Percentiles rank a stretch among this genome's conserved stretches.
Evolutionary conservation across 106 monocot genomes (phyloP).

Genomic region (Hemerocallis citrina): DNA sequence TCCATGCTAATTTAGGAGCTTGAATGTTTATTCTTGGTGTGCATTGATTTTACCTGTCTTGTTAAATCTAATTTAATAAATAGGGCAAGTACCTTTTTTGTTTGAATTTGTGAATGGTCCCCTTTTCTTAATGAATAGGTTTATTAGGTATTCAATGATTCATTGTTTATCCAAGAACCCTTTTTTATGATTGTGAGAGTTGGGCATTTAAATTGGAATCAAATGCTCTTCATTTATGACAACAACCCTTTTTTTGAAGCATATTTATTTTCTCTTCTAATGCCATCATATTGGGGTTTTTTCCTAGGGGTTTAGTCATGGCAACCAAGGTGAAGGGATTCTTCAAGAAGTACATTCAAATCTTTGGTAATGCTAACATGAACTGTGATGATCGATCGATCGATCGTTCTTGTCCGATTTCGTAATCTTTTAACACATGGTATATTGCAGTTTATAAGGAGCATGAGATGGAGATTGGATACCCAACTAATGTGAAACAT

Average conservation of each 20-base stretch:
- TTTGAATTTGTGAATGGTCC: too few relatives aligned
- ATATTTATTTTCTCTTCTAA: not conserved
- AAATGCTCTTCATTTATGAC: slow-evolving; percentile 5
- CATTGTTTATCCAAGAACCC: not conserved
- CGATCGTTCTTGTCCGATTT: not conserved
- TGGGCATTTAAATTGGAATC: not conserved
- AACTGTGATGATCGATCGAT: too few relatives aligned
- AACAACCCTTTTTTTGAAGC: not conserved
- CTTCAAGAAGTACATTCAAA: slow-evolving; percentile 63
- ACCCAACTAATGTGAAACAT: slow-evolving; percentile 87
- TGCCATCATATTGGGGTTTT: not conserved
- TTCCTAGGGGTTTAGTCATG: slow-evolving; percentile 20
- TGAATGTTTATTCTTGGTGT: not conserved
- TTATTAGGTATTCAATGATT: too few relatives aligned
- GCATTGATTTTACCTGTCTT: too few relatives aligned
- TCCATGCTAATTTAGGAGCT: not conserved
- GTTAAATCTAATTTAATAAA: not conserved
- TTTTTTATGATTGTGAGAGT: slow-evolving; percentile 4
- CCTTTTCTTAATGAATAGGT: too few relatives aligned
- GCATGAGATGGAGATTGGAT: slow-evolving; percentile 89
- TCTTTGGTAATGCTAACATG: slow-evolving; percentile 76
- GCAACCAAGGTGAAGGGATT: slow-evolving; percentile 66
- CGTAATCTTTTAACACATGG: not conserved
- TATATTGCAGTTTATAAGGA: slow-evolving; percentile 75
- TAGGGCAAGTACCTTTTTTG: not conserved